phyloP scores from a whole-genome alignment of 2,329 filamentous ascomycete species.

The Cladosporium colombiae region DNA sequence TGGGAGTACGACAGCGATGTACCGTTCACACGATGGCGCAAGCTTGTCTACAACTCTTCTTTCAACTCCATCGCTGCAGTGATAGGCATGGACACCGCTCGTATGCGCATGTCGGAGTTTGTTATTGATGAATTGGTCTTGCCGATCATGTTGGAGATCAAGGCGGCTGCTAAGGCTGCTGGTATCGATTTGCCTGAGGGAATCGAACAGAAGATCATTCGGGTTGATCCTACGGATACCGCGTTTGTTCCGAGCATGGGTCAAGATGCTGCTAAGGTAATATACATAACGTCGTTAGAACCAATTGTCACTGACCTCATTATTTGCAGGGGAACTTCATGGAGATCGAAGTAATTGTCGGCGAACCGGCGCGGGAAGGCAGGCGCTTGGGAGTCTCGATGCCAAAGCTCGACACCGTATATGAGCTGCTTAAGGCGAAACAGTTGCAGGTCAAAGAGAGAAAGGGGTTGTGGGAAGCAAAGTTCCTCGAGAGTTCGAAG shows the following conservation, averaged over 20 bases:
- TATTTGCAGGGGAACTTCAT: slow-evolving; percentile 48
- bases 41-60: slow-evolving; percentile 54
- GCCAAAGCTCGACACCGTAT: slow-evolving; percentile 53
- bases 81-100: slow-evolving; percentile 52
- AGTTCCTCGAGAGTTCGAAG: slow-evolving; percentile 24
- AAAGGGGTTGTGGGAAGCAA: slow-evolving; percentile 41
- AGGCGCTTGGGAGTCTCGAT: slow-evolving; percentile 50
- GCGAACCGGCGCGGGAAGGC: slow-evolving; percentile 58
- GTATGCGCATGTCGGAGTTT: slow-evolving; percentile 50
- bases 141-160: slow-evolving; percentile 58
- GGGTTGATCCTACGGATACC: slow-evolving; percentile 50
- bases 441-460: slow-evolving; percentile 39
- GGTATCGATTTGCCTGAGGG: slow-evolving; percentile 48
- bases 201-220: slow-evolving; percentile 49
- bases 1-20: slow-evolving; percentile 48
- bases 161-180: slow-evolving; percentile 47
- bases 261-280: slow-evolving; percentile 52
- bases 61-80: slow-evolving; percentile 57
- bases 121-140: slow-evolving; percentile 50
- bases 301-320: no score
- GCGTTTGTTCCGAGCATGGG: slow-evolving; percentile 55
- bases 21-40: slow-evolving; percentile 50
- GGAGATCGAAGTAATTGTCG: slow-evolving; percentile 59
- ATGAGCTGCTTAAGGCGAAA: slow-evolving; percentile 50
- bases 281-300: neutral